Base-by-base conservation (phyloP, 2,329 filamentous ascomycete species). In the Fusarium irregulare region DNA sequence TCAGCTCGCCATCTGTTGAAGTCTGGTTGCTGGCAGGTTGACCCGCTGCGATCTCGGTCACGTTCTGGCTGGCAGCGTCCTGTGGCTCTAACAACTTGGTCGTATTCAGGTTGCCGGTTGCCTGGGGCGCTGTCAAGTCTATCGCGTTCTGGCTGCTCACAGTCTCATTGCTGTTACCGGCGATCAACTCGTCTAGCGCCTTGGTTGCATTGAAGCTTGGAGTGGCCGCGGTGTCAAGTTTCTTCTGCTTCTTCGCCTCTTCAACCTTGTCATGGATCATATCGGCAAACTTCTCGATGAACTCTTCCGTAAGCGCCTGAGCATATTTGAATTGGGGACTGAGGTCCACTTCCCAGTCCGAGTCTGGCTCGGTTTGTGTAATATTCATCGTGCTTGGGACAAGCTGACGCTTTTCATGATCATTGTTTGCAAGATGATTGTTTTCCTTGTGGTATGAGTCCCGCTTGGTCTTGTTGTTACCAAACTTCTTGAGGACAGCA, bases 221-320 rank as follows among this genome's bases (percentile, higher is more conserved):
- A 4, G 16, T 23, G 16, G 10, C 23, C 30, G 37, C 21, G 28
- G 18, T 49, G 16, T 23, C 16, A 32, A 23, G 9, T 37, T 20
- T 27, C 18, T 27, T 41, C 16, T 28, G 30, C 25, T 37, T 27
- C 40, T 51, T 32, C 8, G 27, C 3, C 1, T 41, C 27, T 6
- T 8, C 6, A n/a, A 23, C 6, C 9, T 21, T 30, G 18, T 44
- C 9, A 10, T 30, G 28, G 7, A 45, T n/a, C 6, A 5, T 12
- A 7, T 30, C 20, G 7, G 9, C 20, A 16, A 64, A 25, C 61
- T 49, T 64, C 3, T 57, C 44, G 18, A 64, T 34, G 23, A 64
- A 25, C 10, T 44, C 34, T 13, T 41, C 30, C 13, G 21, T 44
- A 20, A 64, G 30, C 14, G 27, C 16, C 25, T 64, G 49, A 13